Evolutionary conservation across 768 basidiomycete species (phyloP).

Genomic region (Cystofilobasidium bisporidii): DNA sequence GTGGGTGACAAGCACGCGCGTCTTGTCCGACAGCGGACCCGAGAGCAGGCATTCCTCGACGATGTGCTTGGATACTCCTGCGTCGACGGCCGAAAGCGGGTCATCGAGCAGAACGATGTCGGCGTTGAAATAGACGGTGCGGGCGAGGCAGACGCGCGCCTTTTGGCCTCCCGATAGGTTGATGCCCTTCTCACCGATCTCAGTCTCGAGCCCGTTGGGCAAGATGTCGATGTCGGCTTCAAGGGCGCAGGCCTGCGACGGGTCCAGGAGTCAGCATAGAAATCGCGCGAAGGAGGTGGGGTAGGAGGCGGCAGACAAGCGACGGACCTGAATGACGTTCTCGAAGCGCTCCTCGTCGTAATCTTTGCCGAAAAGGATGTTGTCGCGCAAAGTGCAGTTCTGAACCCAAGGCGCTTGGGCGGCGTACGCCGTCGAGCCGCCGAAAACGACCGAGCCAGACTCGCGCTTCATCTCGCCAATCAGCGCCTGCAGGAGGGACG

Average conservation of each 20-base stretch:
- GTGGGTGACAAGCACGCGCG: conserved; percentile 48
- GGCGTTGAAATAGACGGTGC: conserved; percentile 33
- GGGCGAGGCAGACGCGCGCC: conserved; percentile 35
- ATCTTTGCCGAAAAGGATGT: conserved; percentile 43
- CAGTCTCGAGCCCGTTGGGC: conserved; percentile 33
- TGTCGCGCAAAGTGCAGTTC: conserved; percentile 42
- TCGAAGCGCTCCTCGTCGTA: conserved; percentile 30
- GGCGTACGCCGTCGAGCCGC: conserved; percentile 35
- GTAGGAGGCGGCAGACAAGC: background rate
- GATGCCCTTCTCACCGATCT: conserved; percentile 61
- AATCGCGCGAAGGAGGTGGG: background rate
- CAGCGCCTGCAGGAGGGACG: conserved; percentile 34
- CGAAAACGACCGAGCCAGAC: conserved; percentile 29
- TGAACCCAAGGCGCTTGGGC: conserved; percentile 40
- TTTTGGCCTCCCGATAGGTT: conserved; percentile 34
- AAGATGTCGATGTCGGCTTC: conserved; percentile 32
- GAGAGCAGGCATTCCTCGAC: conserved; percentile 51
- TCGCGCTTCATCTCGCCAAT: conserved; percentile 36
- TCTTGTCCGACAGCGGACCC: conserved; percentile 47
- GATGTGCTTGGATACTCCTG: conserved; percentile 60
- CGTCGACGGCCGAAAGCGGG: conserved; percentile 61
- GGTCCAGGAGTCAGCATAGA: background rate
- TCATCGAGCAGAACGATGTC: conserved; percentile 33
- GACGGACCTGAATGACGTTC: conserved; percentile 31
- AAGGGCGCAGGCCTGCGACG: background rate